These are phyloP conservation scores for Aspergillus heteromorphus DNA, from an alignment of 495 filamentous ascomycete genomes.

Conservation along the genomic window DNA sequence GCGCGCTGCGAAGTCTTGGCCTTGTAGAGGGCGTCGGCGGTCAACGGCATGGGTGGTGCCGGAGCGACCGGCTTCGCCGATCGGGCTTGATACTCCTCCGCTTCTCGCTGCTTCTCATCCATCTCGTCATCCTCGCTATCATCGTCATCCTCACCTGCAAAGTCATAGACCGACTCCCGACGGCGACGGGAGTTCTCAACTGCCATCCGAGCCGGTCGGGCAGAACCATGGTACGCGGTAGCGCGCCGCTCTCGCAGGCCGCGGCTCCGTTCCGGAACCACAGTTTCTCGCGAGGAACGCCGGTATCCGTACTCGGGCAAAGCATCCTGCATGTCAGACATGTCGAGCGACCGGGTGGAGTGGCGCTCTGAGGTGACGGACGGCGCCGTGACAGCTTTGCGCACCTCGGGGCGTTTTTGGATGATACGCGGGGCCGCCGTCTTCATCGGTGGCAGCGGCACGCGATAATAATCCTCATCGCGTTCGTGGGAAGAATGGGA, in stretches of 20 bases:
- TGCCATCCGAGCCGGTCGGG: conserved; percentile 26
- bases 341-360: conserved; percentile 28
- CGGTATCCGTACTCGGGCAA: conserved; percentile 29
- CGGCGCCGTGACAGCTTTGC: conserved; percentile 23
- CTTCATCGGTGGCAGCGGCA: conserved; percentile 40
- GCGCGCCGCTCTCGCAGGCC: conserved; percentile 31
- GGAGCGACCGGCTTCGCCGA: conserved; percentile 19
- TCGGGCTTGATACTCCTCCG: conserved; percentile 39
- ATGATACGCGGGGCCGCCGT: conserved; percentile 30
- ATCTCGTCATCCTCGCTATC: conserved; percentile 24
- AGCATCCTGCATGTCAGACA: conserved; percentile 27
- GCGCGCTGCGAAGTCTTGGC: conserved; percentile 25
- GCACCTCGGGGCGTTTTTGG: conserved; percentile 31
- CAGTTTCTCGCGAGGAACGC: conserved; percentile 24
- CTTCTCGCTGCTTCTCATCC: conserved; percentile 29
- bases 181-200: conserved; percentile 34
- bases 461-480: conserved; percentile 42
- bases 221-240: conserved; percentile 27
- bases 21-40: conserved; percentile 30
- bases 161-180: conserved; percentile 27
- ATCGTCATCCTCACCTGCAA: conserved; percentile 13
- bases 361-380: conserved; percentile 28
- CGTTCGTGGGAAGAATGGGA: conserved; percentile 21
- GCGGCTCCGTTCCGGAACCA: conserved; percentile 31
- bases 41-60: conserved; percentile 24